A percentile compares a stretch with the other conserved stretches of the same genome.
Evolutionary conservation across 805 yeast genomes (phyloP).

Genomic region (Candida wancherniae): DNA sequence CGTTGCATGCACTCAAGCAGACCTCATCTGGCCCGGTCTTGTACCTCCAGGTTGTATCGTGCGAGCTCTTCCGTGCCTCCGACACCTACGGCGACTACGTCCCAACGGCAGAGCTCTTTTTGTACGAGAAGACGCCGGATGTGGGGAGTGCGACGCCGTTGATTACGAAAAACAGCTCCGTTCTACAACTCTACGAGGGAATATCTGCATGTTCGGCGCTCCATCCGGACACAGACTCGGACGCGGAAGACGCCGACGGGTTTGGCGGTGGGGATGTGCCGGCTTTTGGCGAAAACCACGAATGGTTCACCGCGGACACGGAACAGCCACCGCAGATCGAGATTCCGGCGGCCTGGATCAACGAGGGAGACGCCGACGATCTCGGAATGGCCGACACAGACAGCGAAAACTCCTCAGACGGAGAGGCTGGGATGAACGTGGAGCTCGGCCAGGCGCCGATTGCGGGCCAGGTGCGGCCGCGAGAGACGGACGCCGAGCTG

Average conservation of each 20-base stretch:
- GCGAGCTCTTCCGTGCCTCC: slow-evolving; percentile 13
- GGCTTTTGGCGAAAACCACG: slow-evolving; percentile 2
- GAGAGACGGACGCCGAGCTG: slow-evolving; percentile 19
- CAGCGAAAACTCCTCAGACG: slow-evolving; percentile 17
- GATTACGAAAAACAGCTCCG: slow-evolving; percentile 2
- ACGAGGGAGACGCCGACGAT: slow-evolving; percentile 37
- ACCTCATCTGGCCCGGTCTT: slow-evolving; percentile 14
- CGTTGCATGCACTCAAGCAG: slow-evolving; percentile 30
- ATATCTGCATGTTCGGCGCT: slow-evolving; percentile 36
- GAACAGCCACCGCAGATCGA: slow-evolving; percentile 15
- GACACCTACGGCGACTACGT: slow-evolving; percentile 2
- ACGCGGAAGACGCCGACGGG: slow-evolving; percentile 17
- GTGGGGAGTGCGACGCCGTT: slow-evolving; percentile 1
- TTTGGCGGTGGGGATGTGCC: slow-evolving; percentile 15
- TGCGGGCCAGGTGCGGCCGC: slow-evolving; percentile 29
- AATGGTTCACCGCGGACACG: slow-evolving; percentile 13
- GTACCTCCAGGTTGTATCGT: slow-evolving; percentile 29
- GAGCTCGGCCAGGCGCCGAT: slow-evolving; percentile 35
- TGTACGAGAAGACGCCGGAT: not conserved
- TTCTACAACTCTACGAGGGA: slow-evolving; percentile 26
- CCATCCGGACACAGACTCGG: slow-evolving; percentile 26
- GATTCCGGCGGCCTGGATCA: slow-evolving; percentile 26
- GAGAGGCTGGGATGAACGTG: slow-evolving; percentile 38
- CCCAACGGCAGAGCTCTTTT: no score
- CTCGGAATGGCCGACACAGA: slow-evolving; percentile 26